A percentile compares a stretch with the other conserved stretches of the same genome.
phyloP scores from a whole-genome alignment of 2,329 filamentous ascomycete genomes.

The Diplodia seriata region DNA sequence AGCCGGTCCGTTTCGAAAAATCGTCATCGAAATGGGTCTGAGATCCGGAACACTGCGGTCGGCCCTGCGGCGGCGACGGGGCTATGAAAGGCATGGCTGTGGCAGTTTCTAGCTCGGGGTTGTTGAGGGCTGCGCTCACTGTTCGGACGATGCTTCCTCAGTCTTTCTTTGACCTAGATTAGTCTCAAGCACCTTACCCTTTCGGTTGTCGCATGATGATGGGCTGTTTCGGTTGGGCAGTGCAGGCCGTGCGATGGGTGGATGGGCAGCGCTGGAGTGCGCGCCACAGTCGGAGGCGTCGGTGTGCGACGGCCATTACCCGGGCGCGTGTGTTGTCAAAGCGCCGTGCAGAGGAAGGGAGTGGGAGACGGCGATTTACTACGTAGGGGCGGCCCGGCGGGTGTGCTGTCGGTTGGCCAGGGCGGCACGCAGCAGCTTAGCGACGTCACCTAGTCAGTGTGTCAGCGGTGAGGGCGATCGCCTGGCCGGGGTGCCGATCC shows the following conservation, averaged over 20 bases:
- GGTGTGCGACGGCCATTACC: not conserved
- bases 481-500: constrained; percentile 20
- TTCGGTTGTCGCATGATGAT: not conserved
- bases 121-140: not conserved
- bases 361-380: constrained; percentile 11
- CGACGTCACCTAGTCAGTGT: not conserved
- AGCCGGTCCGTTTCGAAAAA: not conserved
- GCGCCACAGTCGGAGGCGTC: not conserved
- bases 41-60: not conserved
- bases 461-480: constrained; percentile 24
- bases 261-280: not conserved
- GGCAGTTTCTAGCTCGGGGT: not conserved
- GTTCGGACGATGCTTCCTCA: not conserved
- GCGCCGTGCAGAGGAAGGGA: not conserved
- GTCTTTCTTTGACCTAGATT: not conserved
- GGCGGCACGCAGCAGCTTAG: not conserved
- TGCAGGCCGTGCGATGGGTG: not conserved
- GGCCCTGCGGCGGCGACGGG: not conserved
- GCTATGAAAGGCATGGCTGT: not conserved
- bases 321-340: constrained; percentile 1
- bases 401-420: constrained; percentile 14
- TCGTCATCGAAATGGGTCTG: not conserved
- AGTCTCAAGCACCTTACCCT: not conserved
- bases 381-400: constrained; percentile 1
- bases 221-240: not conserved